Evolutionary conservation across 768 basidiomycete genomes (phyloP).

Genomic region (Tylopilus sp.): DNA sequence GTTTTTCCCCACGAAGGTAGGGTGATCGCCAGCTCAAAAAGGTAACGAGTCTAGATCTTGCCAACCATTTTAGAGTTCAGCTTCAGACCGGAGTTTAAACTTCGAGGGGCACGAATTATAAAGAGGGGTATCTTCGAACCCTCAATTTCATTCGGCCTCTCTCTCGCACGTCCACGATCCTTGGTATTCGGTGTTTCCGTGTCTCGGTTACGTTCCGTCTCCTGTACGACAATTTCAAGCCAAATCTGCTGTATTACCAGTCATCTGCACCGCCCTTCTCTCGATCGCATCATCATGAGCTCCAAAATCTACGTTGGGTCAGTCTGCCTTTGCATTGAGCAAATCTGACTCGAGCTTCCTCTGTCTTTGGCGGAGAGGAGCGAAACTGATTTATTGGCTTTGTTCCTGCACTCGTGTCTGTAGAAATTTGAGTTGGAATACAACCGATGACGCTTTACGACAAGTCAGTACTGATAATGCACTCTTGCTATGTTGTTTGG

Average conservation of each 20-base stretch:
- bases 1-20: slow-evolving; percentile 13
- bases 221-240: slow-evolving; percentile 49
- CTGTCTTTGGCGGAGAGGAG: slow-evolving; percentile 40
- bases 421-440: slow-evolving; percentile 96
- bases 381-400: slow-evolving; percentile 55
- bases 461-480: slow-evolving; percentile 64
- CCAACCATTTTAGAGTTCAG: slow-evolving; percentile 27
- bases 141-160: slow-evolving; percentile 33
- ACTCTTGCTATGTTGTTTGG: slow-evolving; percentile 46
- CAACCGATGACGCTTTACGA: slow-evolving; percentile 88
- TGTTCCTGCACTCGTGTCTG: slow-evolving; percentile 39
- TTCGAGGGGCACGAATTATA: slow-evolving; percentile 39
- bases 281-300: slow-evolving; percentile 43
- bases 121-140: slow-evolving; percentile 31
- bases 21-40: slow-evolving; percentile 20
- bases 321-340: slow-evolving; percentile 62
- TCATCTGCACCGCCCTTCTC: slow-evolving; percentile 25
- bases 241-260: slow-evolving; percentile 47
- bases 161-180: slow-evolving; percentile 48
- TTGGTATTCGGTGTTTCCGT: slow-evolving; percentile 45
- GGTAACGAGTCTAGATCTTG: slow-evolving; percentile 25
- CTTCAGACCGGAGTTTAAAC: slow-evolving; percentile 52
- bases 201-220: slow-evolving; percentile 56
- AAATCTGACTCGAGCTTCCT: slow-evolving; percentile 43
- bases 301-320: slow-evolving; percentile 92